Conservation (phyloP, 2,329 filamentous ascomycete species). For the Colletotrichum musae region DNA sequence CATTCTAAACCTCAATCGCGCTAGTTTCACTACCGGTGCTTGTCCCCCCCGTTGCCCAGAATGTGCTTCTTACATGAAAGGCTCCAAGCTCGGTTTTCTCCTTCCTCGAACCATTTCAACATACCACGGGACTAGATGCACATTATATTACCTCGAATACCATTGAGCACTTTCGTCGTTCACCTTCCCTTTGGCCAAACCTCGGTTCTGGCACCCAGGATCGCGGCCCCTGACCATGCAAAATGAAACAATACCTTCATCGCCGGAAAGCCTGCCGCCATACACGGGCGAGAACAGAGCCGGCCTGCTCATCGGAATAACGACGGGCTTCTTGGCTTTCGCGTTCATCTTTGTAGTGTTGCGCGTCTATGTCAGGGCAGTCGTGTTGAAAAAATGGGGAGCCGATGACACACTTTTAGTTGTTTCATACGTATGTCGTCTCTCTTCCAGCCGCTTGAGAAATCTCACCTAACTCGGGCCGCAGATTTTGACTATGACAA, state of each 20-base stretch:
- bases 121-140: no score
- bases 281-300: constrained; percentile 11
- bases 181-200: neutral
- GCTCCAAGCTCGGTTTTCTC: no score
- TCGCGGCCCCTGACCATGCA: neutral
- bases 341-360: constrained; percentile 24
- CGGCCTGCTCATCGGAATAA: constrained; percentile 16
- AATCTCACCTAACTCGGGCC: no score
- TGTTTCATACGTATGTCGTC: constrained; percentile 12
- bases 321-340: constrained; percentile 5
- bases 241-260: neutral
- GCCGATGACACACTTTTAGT: constrained; percentile 21
- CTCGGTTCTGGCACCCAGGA: neutral
- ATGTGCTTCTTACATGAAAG: neutral
- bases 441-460: no score
- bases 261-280: neutral
- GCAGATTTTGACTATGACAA: constrained; percentile 12
- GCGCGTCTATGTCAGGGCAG: constrained; percentile 25
- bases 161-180: neutral
- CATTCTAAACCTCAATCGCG: neutral
- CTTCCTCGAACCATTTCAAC: no score
- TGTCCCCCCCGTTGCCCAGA: neutral
- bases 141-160: no score
- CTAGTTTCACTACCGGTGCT: neutral
- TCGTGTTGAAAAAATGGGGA: constrained; percentile 32